Evolutionary conservation across 2,329 filamentous ascomycete species (phyloP), one percentile per base, ranked within the genome.

Genomic region (Calcarisporium arbuscula): DNA sequence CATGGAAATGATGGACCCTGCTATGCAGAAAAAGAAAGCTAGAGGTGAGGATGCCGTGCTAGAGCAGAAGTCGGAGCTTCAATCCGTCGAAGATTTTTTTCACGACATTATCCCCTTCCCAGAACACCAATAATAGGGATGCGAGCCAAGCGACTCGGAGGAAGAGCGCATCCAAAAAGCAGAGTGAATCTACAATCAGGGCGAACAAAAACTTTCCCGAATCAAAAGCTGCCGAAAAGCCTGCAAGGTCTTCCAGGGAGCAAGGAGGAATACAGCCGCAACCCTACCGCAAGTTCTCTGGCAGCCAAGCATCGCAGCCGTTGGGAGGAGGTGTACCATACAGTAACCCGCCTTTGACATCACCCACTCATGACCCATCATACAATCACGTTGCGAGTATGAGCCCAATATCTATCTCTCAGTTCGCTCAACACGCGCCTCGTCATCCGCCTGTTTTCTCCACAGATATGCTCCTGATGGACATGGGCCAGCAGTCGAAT

Each of bases 61-160:
- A 45, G 85, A 88, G 40, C 85, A 95, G 50, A 89, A 90, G 53
- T 79, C 85, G 4, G 85, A 94, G 54, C 67, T 95, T n/a, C 85
- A 92, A 51, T 94, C 86, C 5, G 88, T 95, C 0, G 89, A 95
- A 51, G 88, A 96, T 47, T 95, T 94, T 62, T 90, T 96, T n/a
- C 53, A 84, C 85, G 6, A 85, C 80, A 31, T 66, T 94, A 23
- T 84, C 81, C 2, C 81, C 83, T 18, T 72, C 77, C 44, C 61
- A 76, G 55, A 65, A 64, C 53, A 58, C 62, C 32, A 65, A 78
- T 11, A 50, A 46, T 15, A 50, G 43, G n/a, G 52, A 53, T 19
- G 38, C 30, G 22, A 43, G 39, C 5, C 36, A 41, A 11, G 37
- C 44, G 3, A 27, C 41, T 10, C 66, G 65, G 45, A 56, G 61